Base-by-base conservation (phyloP, 331 rosid species). In the Spiraea crenata region DNA sequence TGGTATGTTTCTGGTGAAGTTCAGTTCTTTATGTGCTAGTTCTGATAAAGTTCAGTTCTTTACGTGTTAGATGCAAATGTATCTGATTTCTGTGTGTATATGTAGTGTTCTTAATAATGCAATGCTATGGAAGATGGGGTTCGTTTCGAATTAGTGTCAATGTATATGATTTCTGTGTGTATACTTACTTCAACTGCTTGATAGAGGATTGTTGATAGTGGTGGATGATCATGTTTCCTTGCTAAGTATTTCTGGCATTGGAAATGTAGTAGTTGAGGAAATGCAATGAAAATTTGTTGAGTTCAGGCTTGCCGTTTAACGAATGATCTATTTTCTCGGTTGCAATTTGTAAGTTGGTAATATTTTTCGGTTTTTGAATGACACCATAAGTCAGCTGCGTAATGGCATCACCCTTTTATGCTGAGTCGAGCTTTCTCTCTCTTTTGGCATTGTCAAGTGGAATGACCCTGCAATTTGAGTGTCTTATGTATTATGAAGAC, bases 1-100 rank as follows among this genome's bases (percentile, higher is more conserved):
- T 79, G 92, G 99, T 91, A 86, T 40, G 90, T 69, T 63, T 67
- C 25, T 16, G 46, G 5, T 48, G 0, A 46, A 35, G 40, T 71
- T 54, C 57, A 39, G 66, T 40, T 39, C 45, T 66, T 34, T 25
- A 6, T 40, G 59, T 37, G 7, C 3, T 8, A 41, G 14, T 50
- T 60, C 40, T n/a, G 35, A 3, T 20, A 51, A 58, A 1, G 2
- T 64, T 64, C 9, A 31, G 54, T 17, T 3, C 6, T 15, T 46
- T 52, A 49, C 12, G 56, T 17, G 17, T 14, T 44, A 38, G 41
- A 61, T 16, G 34, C 47, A 52, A 57, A 13, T 63, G 59, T 49
- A 11, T 64, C 44, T 57, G 39, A 25, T 40, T 0, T 63, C 15
- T 42, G 17, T 9, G 15, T 4, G 6, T 57, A 25, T 25, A 25